phyloP scores from a whole-genome alignment of 306 rosid species.

The Benincasa hispida region DNA sequence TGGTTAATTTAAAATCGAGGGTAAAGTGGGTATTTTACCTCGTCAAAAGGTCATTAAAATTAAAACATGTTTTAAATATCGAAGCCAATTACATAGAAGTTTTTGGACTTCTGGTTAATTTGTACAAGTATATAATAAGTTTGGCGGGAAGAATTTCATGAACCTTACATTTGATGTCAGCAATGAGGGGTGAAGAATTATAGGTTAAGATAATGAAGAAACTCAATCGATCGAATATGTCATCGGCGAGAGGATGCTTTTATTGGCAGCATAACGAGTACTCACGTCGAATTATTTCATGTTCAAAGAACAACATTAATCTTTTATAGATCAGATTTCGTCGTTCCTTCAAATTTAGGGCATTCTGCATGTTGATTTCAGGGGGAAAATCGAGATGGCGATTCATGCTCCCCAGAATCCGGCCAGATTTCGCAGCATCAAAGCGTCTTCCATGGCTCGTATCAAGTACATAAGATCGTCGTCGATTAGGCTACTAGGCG shows the following conservation, averaged over 20 bases:
- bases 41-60: no score
- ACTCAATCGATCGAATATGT: background rate
- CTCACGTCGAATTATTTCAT: background rate
- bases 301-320: background rate
- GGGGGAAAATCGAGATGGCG: background rate
- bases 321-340: background rate
- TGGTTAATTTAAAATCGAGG: no score
- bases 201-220: background rate
- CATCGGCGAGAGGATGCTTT: background rate
- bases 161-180: no score
- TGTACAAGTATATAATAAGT: no score
- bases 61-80: no score
- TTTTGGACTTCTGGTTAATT: no score
- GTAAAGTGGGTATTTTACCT: no score
- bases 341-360: background rate
- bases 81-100: no score
- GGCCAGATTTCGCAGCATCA: slow-evolving; percentile 7
- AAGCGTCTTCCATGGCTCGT: slow-evolving; percentile 44
- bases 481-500: slow-evolving; percentile 1
- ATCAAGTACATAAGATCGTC: slow-evolving; percentile 30
- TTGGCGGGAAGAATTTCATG: no score
- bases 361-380: background rate
- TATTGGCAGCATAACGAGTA: background rate
- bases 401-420: slow-evolving; percentile 3
- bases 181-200: no score